Conservation (phyloP, 2,329 filamentous ascomycete species). For the Phialocephala sp. region DNA sequence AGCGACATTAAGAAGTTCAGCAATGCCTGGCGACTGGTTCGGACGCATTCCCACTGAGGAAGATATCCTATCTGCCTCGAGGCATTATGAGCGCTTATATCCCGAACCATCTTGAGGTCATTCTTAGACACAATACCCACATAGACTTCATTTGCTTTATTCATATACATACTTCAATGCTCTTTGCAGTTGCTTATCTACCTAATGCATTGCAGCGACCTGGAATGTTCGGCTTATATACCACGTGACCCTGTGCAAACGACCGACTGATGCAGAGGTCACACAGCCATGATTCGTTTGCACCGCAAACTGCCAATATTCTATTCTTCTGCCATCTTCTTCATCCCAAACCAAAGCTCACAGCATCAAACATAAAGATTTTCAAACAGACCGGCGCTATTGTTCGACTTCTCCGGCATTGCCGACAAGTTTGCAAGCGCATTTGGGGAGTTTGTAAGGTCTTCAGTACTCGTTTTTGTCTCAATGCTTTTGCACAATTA, state of each 20-base stretch:
- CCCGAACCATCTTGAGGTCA: conserved; percentile 8
- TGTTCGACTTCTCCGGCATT: background rate
- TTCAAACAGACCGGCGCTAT: background rate
- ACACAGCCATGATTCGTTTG: conserved; percentile 3
- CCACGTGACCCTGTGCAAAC: background rate
- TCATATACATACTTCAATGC: background rate
- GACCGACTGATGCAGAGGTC: background rate
- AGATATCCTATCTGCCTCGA: conserved; percentile 24
- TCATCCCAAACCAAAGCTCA: background rate
- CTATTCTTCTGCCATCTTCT: background rate
- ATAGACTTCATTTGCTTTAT: conserved; percentile 2
- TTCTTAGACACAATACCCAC: background rate
- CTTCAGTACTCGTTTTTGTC: background rate
- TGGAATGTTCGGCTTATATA: background rate
- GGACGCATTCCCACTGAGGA: conserved; percentile 36
- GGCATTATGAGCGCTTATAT: conserved; percentile 21
- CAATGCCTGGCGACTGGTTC: conserved; percentile 30
- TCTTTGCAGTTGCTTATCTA: background rate
- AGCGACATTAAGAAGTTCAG: conserved; percentile 26
- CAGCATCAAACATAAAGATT: background rate
- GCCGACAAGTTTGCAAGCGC: background rate
- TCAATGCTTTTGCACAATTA: background rate
- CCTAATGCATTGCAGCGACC: background rate
- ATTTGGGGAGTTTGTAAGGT: background rate
- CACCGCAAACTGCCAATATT: background rate